Base-by-base conservation (phyloP, 805 yeast genomes). In the Candida michaelii region DNA sequence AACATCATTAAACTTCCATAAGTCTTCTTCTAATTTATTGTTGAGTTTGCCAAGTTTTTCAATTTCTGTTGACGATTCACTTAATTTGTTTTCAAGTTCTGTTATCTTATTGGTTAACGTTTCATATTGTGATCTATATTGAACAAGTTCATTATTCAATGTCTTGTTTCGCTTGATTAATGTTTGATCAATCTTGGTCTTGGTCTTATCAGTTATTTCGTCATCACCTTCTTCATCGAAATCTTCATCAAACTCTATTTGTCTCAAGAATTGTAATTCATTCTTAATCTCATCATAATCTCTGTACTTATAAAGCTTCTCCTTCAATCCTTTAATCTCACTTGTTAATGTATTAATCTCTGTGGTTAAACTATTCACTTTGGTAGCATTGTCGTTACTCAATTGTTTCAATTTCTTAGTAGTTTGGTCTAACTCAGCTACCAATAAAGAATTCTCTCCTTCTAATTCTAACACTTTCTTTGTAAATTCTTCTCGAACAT, bases 271-370 rank as follows among this genome's bases (percentile, higher is more conserved):
- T 14, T 74, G 76, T 49, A 90, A 67, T 54, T 90, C 97, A 38
- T 79, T 76, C 58, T 88, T 89, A 36, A 89, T 59, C 47, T 87
- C 89, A 40, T 85, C 89, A 60, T 90, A 89, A 57, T 89, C 96
- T 2, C 73, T 64, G 39, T 80, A 77, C 24, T 67, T 60, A 3
- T 66, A 65, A 33, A 84, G 56, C 43, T 77, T 75, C 18, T 65
- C 63, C 53, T 76, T 77, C 49, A 85, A 65, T 4, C 59, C 56
- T 8, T 66, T 68, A 18, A 78, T 60, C 56, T 85, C 91, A 12
- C 62, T 59, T n/a, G 62, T 59, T 46, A 76, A 66, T 33, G 76
- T 76, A 1, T 54, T 51, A 2, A 73, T 50, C 49, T 84, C 88
- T 15, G 76, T 63, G 18, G 66, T 60, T 8, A 70, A 54, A 7